Base-by-base conservation (phyloP, 345 rosid genomes). In the Jatropha curcas region DNA sequence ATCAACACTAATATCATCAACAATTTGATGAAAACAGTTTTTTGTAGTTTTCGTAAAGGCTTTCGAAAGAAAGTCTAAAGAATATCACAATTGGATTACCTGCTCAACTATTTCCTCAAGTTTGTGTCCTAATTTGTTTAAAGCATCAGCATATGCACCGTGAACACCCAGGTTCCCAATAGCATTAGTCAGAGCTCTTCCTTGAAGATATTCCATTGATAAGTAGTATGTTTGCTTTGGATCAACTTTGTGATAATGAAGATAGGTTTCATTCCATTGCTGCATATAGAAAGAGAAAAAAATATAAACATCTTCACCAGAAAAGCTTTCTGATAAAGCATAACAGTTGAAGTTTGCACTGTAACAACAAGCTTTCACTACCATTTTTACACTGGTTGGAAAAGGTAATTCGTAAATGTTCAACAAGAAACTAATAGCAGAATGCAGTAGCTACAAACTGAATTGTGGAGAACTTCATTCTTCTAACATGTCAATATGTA, bases 201-300 rank as follows among this genome's bases (percentile, higher is more conserved):
- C 98, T 90, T 94, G 98, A 72, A 92, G 98, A 81, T 84, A 94
- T 73, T 94, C 98, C 98, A 94, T 94, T 33, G 98, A 94, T 68
- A 94, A 81, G 86, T 95, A 95, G 71, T 95, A 95, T 0, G 95
- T 92, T 79, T 95, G 99, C 69, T 95, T 92, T 12, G 98, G 98
- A 86, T 88, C 87, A 30, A 82, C 89, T 81, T 87, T 86, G 84
- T 90, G 84, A 72, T 82, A 90, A 71, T 95, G 97, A 71, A 84
- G 66, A 78, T 84, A 89, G 56, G 98, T 94, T 82, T 89, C 94
- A 41, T 94, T 89, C 98, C 98, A 94, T 76, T 89, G 97, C 98
- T 94, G 85, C 77, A 80, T 27, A 60, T 57, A 58, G 65, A 79
- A 50, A n/a, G 14, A 69, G 37, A 75, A 31, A 67, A 35, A 75